A percentile compares a stretch with the other conserved stretches of the same genome.
These are phyloP conservation scores for Aspergillus asperescens DNA, from an alignment of 495 filamentous ascomycete species.

Conservation along the genomic window DNA sequence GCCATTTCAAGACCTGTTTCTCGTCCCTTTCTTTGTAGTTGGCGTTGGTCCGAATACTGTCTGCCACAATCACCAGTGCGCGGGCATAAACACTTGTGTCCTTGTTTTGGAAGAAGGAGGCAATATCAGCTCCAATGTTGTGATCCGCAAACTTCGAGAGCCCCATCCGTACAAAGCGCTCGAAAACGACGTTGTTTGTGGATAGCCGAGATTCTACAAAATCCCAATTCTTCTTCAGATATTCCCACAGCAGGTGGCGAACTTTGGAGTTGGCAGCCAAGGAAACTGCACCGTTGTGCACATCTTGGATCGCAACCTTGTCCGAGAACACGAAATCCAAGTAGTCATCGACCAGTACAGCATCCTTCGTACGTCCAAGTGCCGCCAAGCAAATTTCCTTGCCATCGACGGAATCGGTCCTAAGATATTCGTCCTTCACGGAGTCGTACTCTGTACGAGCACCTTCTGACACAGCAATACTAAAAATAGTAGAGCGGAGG, in stretches of 20 bases:
- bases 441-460: slow-evolving; percentile 62
- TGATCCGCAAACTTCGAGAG: slow-evolving; percentile 71
- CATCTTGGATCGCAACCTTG: slow-evolving; percentile 71
- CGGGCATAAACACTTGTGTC: slow-evolving; percentile 77
- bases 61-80: slow-evolving; percentile 69
- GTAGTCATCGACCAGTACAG: slow-evolving; percentile 61
- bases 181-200: slow-evolving; percentile 77
- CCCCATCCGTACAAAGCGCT: slow-evolving; percentile 74
- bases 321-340: slow-evolving; percentile 77
- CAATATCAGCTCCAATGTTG: slow-evolving; percentile 68
- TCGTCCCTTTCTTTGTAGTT: slow-evolving; percentile 72
- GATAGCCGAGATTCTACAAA: slow-evolving; percentile 61
- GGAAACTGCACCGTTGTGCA: slow-evolving; percentile 70
- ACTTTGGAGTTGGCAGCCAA: slow-evolving; percentile 66
- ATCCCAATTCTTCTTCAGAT: slow-evolving; percentile 74
- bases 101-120: slow-evolving; percentile 74
- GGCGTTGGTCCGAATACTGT: slow-evolving; percentile 72
- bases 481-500: slow-evolving; percentile 74
- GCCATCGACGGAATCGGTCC: slow-evolving; percentile 78
- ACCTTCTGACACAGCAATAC: slow-evolving; percentile 64
- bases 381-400: slow-evolving; percentile 77
- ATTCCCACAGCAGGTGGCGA: slow-evolving; percentile 73
- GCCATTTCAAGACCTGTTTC: slow-evolving; percentile 62
- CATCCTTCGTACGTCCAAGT: slow-evolving; percentile 67
- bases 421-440: slow-evolving; percentile 76